These are phyloP conservation scores for Penicillium crystallinum DNA, from an alignment of 495 filamentous ascomycete species.

Conservation along the genomic window DNA sequence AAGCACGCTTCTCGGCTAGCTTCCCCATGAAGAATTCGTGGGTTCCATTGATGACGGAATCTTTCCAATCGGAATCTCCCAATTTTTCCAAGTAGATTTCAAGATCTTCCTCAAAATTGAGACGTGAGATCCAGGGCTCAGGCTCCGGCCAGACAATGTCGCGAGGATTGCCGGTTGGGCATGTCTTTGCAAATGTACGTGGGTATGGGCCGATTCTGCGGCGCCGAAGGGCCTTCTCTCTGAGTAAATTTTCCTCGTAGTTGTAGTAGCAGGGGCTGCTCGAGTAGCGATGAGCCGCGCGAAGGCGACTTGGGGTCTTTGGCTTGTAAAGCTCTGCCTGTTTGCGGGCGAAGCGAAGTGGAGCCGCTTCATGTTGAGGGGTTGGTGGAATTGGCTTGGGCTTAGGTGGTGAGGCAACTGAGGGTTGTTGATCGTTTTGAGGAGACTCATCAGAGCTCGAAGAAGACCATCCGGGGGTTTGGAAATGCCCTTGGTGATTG, in stretches of 20 bases:
- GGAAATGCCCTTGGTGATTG: not conserved
- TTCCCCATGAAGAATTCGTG: not conserved
- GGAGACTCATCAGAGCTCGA: constrained; percentile 21
- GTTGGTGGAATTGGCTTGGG: not conserved
- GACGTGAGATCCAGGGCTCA: not conserved
- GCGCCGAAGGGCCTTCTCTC: not conserved
- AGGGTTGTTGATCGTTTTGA: not conserved
- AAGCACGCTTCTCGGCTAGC: not conserved
- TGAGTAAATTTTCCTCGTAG: not conserved
- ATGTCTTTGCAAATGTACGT: not conserved
- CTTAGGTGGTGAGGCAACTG: not conserved
- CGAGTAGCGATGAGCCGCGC: constrained; percentile 34
- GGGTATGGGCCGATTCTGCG: not conserved
- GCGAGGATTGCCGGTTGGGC: not conserved
- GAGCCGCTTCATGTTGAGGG: not conserved
- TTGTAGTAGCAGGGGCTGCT: constrained; percentile 9
- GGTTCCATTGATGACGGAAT: not conserved
- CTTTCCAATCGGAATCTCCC: not conserved
- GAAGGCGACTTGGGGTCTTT: constrained; percentile 44
- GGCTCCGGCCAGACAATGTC: not conserved
- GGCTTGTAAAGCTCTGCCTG: constrained; percentile 43
- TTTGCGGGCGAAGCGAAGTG: constrained; percentile 27
- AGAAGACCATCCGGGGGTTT: not conserved
- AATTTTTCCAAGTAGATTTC: not conserved
- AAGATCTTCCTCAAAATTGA: not conserved